A percentile compares a stretch with the other conserved stretches of the same genome.
Conservation (phyloP, 768 basidiomycete genomes). For the Paxillus rubicundulus region DNA sequence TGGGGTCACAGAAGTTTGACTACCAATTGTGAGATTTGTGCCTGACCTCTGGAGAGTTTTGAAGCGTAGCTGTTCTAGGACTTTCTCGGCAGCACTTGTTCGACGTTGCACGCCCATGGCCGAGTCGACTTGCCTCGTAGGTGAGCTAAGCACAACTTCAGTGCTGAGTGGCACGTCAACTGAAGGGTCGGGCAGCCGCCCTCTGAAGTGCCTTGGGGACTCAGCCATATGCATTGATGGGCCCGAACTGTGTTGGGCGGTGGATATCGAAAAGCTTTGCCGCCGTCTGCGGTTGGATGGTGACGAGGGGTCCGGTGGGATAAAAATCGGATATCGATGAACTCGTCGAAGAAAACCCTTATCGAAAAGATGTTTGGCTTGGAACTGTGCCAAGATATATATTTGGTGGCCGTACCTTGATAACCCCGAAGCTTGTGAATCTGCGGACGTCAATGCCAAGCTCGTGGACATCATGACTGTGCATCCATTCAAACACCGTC, state of each 20-base stretch:
- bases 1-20: slow-evolving; percentile 16
- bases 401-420: slow-evolving; percentile 60
- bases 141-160: slow-evolving; percentile 25
- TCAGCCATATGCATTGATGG: slow-evolving; percentile 13
- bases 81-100: slow-evolving; percentile 65
- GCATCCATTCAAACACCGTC: slow-evolving; percentile 87
- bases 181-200: slow-evolving; percentile 20
- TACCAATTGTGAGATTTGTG: slow-evolving; percentile 10
- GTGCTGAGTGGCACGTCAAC: slow-evolving; percentile 16
- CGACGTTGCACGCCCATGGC: slow-evolving; percentile 37
- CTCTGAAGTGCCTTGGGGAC: slow-evolving; percentile 15
- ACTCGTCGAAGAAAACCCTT: slow-evolving; percentile 91
- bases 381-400: neutral
- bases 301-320: slow-evolving; percentile 38
- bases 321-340: slow-evolving; percentile 86
- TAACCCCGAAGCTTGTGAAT: slow-evolving; percentile 96
- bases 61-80: slow-evolving; percentile 61
- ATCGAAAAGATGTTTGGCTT: neutral
- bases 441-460: slow-evolving; percentile 86
- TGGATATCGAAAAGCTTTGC: slow-evolving; percentile 29
- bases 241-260: slow-evolving; percentile 6
- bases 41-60: slow-evolving; percentile 52
- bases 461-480: slow-evolving; percentile 62
- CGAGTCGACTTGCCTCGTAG: slow-evolving; percentile 35
- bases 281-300: slow-evolving; percentile 25